Evolutionary conservation across 352 stramenopile species (phyloP).

Genomic region (Pythium dissimile): DNA sequence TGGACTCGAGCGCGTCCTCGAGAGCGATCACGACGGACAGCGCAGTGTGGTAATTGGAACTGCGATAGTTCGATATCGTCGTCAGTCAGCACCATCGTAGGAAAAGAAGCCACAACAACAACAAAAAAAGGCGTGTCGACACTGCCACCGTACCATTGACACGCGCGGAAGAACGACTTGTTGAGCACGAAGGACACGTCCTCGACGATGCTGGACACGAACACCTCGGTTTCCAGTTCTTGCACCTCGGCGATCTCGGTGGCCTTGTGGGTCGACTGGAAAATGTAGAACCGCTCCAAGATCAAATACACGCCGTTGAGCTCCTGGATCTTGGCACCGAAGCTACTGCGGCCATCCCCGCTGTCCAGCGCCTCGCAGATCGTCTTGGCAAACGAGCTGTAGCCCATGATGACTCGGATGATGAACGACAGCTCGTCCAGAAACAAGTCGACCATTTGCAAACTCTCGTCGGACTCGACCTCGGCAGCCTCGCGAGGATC

Average conservation of each 20-base stretch:
- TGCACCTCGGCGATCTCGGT: conserved; percentile 78
- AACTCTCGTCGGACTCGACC: conserved; percentile 74
- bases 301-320: conserved; percentile 78
- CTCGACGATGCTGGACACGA: conserved; percentile 78
- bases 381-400: conserved; percentile 49
- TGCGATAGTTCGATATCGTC: too few relatives aligned
- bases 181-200: conserved; percentile 84
- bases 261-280: conserved; percentile 83
- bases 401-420: conserved; percentile 68
- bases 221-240: conserved; percentile 60
- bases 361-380: conserved; percentile 48
- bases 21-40: conserved; percentile 80
- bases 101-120: too few relatives aligned
- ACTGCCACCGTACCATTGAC: conserved; percentile 75
- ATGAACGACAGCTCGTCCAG: conserved; percentile 80
- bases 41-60: conserved; percentile 78
- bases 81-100: too few relatives aligned
- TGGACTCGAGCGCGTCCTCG: conserved; percentile 79
- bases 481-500: conserved; percentile 26
- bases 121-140: background rate
- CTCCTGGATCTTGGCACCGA: conserved; percentile 66
- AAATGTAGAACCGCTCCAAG: conserved; percentile 82
- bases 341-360: conserved; percentile 25
- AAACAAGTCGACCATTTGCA: conserved; percentile 86
- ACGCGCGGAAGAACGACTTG: conserved; percentile 75